Base-by-base conservation (phyloP, 345 rosid species). In the Erucastrum elatum region DNA sequence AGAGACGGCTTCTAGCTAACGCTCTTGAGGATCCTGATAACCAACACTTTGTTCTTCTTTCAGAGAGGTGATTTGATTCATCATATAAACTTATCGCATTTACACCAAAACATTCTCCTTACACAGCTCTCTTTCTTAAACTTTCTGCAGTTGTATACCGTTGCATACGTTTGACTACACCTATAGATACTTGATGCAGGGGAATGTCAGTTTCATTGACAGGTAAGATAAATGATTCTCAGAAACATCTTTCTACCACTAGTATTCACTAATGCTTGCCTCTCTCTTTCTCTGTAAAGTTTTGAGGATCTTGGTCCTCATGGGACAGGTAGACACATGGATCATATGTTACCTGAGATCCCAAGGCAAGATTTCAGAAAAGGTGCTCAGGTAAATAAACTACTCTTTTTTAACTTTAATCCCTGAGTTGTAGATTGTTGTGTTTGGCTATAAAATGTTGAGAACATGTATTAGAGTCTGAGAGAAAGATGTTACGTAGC, bases 301-400 rank as follows among this genome's bases (percentile, higher is more conserved):
- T 96, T 96, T 85, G 83, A 84, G 83, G 99, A 96, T 85, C 97
- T 85, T 56, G 99, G 99, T 53, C 98, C 98, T 1, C 98, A 93
- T 79, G 99, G 99, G 74, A 93, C 92, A 15, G 99, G 99, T 65
- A 88, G 99, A 82, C 95, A 96, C 81, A 87, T 96, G 70, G 98
- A 93, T 35, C 95, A 89, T 81, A 96, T 96, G 99, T 81, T 90
- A 74, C 99, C 99, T 72, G 99, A 91, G 79, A 77, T 96, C 35
- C 93, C 90, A 72, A 80, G 82, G 88, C 89, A 91, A 85, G 94
- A 96, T 83, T 96, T 96, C 74, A 86, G 99, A 82, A 96, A 96
- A 81, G 98, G 99, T 81, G 99, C 99, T 8, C 99, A 96, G 98
- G 99, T 96, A 81, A 2, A 29, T 29, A 77, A 6, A 15, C 53